These are phyloP conservation scores for Nakataea oryzae DNA, from an alignment of 2,329 filamentous ascomycete genomes.

Conservation along the genomic window DNA sequence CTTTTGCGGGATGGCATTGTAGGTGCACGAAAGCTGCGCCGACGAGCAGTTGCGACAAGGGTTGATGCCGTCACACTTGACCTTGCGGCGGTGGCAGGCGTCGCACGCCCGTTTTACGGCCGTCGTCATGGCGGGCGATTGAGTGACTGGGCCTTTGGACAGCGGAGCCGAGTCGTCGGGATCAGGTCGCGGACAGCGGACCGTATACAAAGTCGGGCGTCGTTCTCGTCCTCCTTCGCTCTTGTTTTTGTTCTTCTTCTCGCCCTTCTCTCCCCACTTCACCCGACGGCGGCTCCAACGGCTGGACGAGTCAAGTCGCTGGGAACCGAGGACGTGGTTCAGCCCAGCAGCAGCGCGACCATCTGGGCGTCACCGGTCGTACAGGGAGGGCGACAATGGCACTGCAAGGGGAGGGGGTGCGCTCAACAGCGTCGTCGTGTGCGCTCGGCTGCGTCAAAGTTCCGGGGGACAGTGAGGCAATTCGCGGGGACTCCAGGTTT, in stretches of 20 bases:
- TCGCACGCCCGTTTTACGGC: constrained; percentile 54
- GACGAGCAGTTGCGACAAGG: constrained; percentile 63
- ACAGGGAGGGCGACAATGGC: not conserved
- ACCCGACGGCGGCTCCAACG: not conserved
- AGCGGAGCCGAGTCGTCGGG: not conserved
- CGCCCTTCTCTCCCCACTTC: not conserved
- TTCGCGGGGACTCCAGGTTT: constrained; percentile 17
- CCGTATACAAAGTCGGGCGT: not conserved
- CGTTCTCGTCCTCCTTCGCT: not conserved
- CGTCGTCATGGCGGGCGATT: constrained; percentile 28
- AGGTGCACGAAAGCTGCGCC: constrained; percentile 59
- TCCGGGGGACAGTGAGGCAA: constrained; percentile 2
- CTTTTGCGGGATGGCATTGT: constrained; percentile 66
- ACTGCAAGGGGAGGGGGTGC: not conserved
- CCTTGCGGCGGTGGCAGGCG: constrained; percentile 64
- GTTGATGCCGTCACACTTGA: constrained; percentile 62
- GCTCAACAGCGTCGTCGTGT: not conserved
- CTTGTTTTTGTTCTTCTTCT: not conserved
- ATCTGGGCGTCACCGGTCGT: not conserved
- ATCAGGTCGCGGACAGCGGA: not conserved
- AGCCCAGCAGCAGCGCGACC: not conserved
- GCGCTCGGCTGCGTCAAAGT: too few relatives aligned
- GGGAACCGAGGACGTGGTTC: not conserved
- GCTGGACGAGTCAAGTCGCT: not conserved
- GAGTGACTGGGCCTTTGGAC: not conserved